phyloP scores from a whole-genome alignment of 139 green algal species.

The Coelastrella sp. region DNA sequence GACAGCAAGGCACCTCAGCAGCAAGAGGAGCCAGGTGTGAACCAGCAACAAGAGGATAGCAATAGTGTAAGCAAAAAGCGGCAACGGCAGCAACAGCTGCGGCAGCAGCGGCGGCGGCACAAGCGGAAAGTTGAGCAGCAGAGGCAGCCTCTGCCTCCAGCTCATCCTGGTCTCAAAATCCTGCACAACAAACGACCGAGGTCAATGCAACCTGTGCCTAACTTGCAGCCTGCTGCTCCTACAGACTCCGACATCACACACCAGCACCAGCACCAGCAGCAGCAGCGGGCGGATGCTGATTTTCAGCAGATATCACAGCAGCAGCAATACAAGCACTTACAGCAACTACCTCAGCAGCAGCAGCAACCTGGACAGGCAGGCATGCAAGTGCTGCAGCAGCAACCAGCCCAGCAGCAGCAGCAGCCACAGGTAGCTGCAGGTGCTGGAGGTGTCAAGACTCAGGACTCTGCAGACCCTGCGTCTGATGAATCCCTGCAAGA shows the following conservation, averaged over 20 bases:
- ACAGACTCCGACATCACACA: background rate
- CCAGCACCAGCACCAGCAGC: background rate
- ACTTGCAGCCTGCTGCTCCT: background rate
- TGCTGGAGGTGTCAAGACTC: background rate
- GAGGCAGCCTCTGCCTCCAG: background rate
- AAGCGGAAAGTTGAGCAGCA: background rate
- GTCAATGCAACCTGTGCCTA: background rate
- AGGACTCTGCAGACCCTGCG: background rate
- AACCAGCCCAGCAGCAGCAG: background rate
- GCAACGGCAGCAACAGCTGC: background rate
- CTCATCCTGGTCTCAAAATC: background rate
- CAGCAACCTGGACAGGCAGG: conserved; percentile 7
- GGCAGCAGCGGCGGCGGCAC: background rate
- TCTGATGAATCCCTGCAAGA: background rate
- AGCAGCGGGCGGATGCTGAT: background rate
- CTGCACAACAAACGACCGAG: background rate
- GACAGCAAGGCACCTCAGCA: background rate
- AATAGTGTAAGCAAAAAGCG: background rate
- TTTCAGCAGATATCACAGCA: no score
- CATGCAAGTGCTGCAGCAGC: background rate
- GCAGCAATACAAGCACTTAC: background rate
- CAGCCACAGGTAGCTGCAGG: background rate
- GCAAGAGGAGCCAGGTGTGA: background rate
- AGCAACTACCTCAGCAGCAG: conserved; percentile 26
- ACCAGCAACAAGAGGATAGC: background rate